These are phyloP conservation scores for Nakazawaea ernobii DNA, from an alignment of 805 yeast species.

Conservation along the genomic window DNA sequence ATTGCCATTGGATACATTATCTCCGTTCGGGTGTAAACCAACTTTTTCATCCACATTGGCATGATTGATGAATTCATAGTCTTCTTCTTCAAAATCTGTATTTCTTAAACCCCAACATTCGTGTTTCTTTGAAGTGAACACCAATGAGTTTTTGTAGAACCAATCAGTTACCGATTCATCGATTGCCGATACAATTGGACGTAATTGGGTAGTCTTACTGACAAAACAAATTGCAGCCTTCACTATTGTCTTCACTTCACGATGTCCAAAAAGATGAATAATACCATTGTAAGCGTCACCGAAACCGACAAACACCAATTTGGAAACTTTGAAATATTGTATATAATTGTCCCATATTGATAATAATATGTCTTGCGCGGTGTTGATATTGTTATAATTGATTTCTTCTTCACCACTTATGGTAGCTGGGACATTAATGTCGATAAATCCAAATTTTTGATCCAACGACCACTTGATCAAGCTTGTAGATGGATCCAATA, in stretches of 20 bases:
- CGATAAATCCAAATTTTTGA: slow-evolving; percentile 71
- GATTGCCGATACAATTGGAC: slow-evolving; percentile 77
- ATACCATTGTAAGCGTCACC: slow-evolving; percentile 89
- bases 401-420: slow-evolving; percentile 39
- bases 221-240: slow-evolving; percentile 67
- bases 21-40: slow-evolving; percentile 17
- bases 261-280: slow-evolving; percentile 82
- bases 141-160: slow-evolving; percentile 81
- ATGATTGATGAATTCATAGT: slow-evolving; percentile 15
- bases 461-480: slow-evolving; percentile 62
- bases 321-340: slow-evolving; percentile 64
- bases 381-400: slow-evolving; percentile 54
- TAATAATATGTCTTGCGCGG: slow-evolving; percentile 71
- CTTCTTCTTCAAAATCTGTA: slow-evolving; percentile 16
- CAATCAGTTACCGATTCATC: slow-evolving; percentile 90
- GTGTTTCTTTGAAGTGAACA: slow-evolving; percentile 71
- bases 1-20: slow-evolving; percentile 10
- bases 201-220: slow-evolving; percentile 59
- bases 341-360: slow-evolving; percentile 91
- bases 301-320: slow-evolving; percentile 75
- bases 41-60: slow-evolving; percentile 25
- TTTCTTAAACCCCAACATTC: slow-evolving; percentile 65
- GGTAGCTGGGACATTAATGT: slow-evolving; percentile 70
- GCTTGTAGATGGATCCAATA: slow-evolving; percentile 68
- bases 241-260: slow-evolving; percentile 58